Evolutionary conservation across 164 flowering plant genomes (phyloP).

Genomic region (Euptelea pleiosperma): DNA sequence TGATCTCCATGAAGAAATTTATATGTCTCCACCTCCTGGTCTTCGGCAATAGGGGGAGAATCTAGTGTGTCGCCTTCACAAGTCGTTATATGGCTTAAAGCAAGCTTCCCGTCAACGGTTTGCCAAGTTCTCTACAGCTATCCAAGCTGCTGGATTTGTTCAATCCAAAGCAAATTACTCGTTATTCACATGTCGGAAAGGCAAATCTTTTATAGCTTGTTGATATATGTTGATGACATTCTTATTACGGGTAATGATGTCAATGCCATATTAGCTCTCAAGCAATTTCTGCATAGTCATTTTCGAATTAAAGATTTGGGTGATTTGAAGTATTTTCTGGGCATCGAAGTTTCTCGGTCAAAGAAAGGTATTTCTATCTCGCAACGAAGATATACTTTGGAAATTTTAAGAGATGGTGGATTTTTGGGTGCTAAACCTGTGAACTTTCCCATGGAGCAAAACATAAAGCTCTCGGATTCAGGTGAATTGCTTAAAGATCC

Average conservation of each 20-base stretch:
- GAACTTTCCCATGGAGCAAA: too few relatives aligned
- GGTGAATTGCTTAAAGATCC: too few relatives aligned
- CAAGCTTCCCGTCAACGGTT: neutral
- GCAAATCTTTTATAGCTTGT: neutral
- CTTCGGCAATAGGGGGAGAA: neutral
- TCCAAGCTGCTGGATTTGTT: neutral
- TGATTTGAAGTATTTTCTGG: too few relatives aligned
- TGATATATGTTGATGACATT: constrained; percentile 1
- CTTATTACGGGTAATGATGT: neutral
- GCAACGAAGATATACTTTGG: neutral
- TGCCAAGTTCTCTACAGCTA: neutral
- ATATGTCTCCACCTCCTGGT: neutral
- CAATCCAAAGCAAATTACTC: neutral
- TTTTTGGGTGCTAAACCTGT: neutral
- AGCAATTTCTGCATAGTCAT: too few relatives aligned
- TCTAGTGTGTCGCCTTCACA: neutral
- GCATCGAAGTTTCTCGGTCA: too few relatives aligned
- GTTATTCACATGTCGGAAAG: neutral
- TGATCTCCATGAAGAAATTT: too few relatives aligned
- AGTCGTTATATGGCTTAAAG: neutral
- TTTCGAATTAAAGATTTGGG: too few relatives aligned
- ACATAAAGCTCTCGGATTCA: too few relatives aligned
- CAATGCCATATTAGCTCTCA: neutral
- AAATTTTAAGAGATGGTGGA: neutral
- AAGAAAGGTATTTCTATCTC: too few relatives aligned